Conservation (phyloP, 352 stramenopile genomes). For the Globisporangium paddicum region DNA sequence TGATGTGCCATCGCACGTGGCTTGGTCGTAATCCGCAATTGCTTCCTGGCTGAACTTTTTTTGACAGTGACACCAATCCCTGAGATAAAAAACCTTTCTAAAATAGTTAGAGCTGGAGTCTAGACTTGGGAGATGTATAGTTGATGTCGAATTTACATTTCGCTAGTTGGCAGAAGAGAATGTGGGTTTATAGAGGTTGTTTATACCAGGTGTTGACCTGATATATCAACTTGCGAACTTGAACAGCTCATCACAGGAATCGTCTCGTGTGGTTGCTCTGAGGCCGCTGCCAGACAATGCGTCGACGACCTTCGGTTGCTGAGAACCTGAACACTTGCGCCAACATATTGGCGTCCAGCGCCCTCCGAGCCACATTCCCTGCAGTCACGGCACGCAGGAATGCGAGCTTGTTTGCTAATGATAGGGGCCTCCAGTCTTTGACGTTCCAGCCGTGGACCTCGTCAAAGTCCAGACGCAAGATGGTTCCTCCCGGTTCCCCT, state of each 20-base stretch:
- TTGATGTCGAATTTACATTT: too few species aligned
- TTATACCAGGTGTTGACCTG: too few species aligned
- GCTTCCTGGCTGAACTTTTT: slow-evolving; percentile 2
- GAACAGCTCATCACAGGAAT: not conserved
- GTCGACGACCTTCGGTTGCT: not conserved
- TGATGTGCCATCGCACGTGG: not conserved
- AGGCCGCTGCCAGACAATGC: not conserved
- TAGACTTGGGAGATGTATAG: not conserved
- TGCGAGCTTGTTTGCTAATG: not conserved
- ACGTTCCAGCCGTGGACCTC: not conserved
- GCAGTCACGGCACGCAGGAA: not conserved
- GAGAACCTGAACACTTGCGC: not conserved
- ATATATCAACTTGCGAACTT: too few species aligned
- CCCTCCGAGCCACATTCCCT: not conserved
- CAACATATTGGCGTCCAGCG: not conserved
- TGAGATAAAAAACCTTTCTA: not conserved
- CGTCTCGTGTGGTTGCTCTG: not conserved
- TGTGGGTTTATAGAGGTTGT: too few species aligned
- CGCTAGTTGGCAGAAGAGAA: too few species aligned
- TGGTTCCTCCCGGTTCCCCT: not conserved
- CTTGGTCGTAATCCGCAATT: slow-evolving; percentile 4
- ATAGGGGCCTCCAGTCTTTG: not conserved
- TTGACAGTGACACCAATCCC: too few species aligned
- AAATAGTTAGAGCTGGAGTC: not conserved
- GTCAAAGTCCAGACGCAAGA: not conserved